Conservation (phyloP, 1,139 yeast species). For the Kodamaea suecica region DNA sequence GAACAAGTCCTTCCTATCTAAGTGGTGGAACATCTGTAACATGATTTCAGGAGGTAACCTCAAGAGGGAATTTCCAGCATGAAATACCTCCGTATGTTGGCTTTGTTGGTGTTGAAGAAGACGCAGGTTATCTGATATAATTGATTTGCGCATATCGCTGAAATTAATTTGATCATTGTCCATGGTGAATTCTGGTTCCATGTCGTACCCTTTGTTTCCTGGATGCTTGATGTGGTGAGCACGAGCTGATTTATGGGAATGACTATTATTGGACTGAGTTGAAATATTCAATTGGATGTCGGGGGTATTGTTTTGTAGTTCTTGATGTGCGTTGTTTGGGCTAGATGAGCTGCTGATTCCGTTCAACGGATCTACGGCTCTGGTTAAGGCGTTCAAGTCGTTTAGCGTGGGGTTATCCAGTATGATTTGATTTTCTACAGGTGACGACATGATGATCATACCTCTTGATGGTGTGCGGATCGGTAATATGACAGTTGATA, state of each 20-base stretch:
- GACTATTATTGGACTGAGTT: too few species aligned
- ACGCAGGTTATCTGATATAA: constrained; percentile 26
- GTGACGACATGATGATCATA: not conserved
- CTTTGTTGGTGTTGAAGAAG: constrained; percentile 13
- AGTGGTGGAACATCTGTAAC: constrained; percentile 63
- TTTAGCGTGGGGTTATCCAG: too few species aligned
- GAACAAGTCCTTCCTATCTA: constrained; percentile 66
- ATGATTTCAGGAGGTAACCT: constrained; percentile 80
- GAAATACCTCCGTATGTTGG: constrained; percentile 10
- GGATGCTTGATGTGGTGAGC: constrained; percentile 1
- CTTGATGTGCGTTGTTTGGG: not conserved
- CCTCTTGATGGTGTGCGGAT: too few species aligned
- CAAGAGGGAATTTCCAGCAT: constrained; percentile 41
- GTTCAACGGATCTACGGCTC: not conserved
- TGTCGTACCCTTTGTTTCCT: constrained; percentile 7
- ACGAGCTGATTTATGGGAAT: not conserved
- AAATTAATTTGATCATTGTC: constrained; percentile 38
- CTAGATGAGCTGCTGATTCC: not conserved
- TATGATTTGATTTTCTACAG: not conserved
- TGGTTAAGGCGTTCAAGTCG: not conserved
- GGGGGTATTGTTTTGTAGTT: too few species aligned
- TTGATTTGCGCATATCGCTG: constrained; percentile 35
- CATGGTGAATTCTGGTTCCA: constrained; percentile 25
- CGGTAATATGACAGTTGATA: too few species aligned
- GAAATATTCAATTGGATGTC: too few species aligned